Conservation (phyloP, 441 rosid species). For the Euphorbia schlechtendalii region DNA sequence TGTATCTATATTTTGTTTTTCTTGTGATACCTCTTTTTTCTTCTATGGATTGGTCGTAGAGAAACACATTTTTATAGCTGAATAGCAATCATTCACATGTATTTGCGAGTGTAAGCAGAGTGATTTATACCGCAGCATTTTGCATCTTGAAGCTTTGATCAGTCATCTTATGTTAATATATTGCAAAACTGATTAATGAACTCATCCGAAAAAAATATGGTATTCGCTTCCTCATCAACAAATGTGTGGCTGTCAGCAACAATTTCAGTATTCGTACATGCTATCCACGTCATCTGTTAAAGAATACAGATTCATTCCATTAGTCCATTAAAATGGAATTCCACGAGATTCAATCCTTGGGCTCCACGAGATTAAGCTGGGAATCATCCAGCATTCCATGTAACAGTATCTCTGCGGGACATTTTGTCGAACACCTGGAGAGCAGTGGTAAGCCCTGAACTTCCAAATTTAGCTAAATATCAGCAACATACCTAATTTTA, state of each 20-base stretch:
- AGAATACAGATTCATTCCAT: constrained; percentile 36
- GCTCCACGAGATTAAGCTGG: constrained; percentile 57
- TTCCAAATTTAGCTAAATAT: constrained; percentile 29
- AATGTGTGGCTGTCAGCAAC: background rate
- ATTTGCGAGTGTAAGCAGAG: no score
- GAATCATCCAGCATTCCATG: constrained; percentile 74
- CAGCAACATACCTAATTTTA: constrained; percentile 36
- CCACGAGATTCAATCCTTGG: constrained; percentile 69
- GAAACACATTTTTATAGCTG: background rate
- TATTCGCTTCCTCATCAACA: background rate
- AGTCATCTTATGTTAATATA: no score
- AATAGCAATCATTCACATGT: no score
- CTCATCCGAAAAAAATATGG: background rate
- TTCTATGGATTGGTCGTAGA: background rate
- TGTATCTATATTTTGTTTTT: no score
- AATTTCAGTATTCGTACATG: background rate
- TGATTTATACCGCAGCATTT: no score
- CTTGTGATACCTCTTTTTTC: no score
- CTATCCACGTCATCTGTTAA: constrained; percentile 14
- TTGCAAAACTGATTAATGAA: background rate
- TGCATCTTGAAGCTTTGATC: no score
- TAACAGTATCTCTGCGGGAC: constrained; percentile 41
- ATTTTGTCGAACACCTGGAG: constrained; percentile 55
- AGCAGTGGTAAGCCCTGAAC: constrained; percentile 26
- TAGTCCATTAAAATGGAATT: constrained; percentile 70